Base-by-base conservation (phyloP, 2,329 filamentous ascomycete genomes). In the Alternaria infectoria region DNA sequence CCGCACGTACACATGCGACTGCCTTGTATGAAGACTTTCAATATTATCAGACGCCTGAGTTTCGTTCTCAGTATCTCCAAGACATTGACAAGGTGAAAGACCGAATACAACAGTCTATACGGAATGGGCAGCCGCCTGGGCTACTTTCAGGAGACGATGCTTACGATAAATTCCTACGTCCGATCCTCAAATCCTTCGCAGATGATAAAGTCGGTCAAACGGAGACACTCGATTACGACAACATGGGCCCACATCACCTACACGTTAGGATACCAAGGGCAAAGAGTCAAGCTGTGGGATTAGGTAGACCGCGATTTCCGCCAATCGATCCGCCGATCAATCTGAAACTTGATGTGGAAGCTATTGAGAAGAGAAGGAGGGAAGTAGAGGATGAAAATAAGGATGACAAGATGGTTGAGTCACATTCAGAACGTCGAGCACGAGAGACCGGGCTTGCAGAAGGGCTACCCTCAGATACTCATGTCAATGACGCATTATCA, bases 391-490 rank as follows among this genome's bases (percentile, higher is more conserved):
- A 52, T 2, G 3, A 2, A 1, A 40, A 52, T 1, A 12, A 30
- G 0, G 49, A 52, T n/a, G 2, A 2, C 0, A 6, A 4, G 2
- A 32, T 19, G 17, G 0, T 0, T 3, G 49, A 23, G 1, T 51
- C 49, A 1, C 49, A 36, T 13, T 51, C 49, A 1, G 17, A 12
- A 21, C 28, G 49, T 1, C 28, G 28, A 2, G 28, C 11, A 23
- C 49, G 49, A 4, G 28, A 36, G 2, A 21, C 12, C 0, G 9
- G 6, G 15, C 17, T 51, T 3, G 4, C 10, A 3, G 43, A 13
- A 45, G n/a, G 43, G 17, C 11, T 17, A 8, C 43, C 43, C 0
- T 1, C 6, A 19, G 12, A 45, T 21, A 7, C 5, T 7, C 19
- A 45, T 13, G 43, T 13, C 0, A 12, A 45, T 13, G 17, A 21